Base-by-base conservation (phyloP, 306 rosid genomes). In the Trichosanthes truncata region DNA sequence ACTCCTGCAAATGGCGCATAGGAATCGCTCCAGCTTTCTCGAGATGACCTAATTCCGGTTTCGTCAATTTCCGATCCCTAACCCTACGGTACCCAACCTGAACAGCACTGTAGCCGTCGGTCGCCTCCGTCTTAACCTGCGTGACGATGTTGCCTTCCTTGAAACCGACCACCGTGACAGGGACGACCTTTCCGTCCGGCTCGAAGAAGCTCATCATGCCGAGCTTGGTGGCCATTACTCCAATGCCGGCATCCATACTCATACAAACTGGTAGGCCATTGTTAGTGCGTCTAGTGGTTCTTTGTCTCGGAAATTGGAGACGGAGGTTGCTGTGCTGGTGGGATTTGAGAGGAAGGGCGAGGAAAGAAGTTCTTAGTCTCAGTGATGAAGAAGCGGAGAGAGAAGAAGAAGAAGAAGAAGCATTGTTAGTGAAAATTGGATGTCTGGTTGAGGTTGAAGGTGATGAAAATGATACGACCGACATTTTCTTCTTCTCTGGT, bases 191-290 rank as follows among this genome's bases (percentile, higher is more conserved):
- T 2, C 98, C 98, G 45, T 61, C 26, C 0, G 87, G 66, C 77
- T 95, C 85, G 81, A 95, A 95, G 83, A 62, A 92, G 83, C 89
- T 89, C 97, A 95, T 95, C 98, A 95, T 95, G 23, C 98, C 98
- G 26, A 95, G 86, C 80, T 95, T 95, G 62, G 98, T 92, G 21
- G 82, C 98, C 98, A 95, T 91, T 3, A 95, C 91, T 38, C 98
- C 98, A 25, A 95, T 53, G 5, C 97, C 98, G 0, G 97, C 98
- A n/a, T 95, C 98, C 86, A 90, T 26, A 81, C 96, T 91, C 95
- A 90, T 91, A 55, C 84, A 86, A 12, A 68, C 80, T 0, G 86
- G 82, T 53, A 74, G 60, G 43, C n/a, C 46, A 45, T 33, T 21
- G 25, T 62, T 63, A 40, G 18, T 13, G 41, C 38, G 67, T 66